Conservation (phyloP, 75 land plant species). For the Adiantum capillusveneris region DNA sequence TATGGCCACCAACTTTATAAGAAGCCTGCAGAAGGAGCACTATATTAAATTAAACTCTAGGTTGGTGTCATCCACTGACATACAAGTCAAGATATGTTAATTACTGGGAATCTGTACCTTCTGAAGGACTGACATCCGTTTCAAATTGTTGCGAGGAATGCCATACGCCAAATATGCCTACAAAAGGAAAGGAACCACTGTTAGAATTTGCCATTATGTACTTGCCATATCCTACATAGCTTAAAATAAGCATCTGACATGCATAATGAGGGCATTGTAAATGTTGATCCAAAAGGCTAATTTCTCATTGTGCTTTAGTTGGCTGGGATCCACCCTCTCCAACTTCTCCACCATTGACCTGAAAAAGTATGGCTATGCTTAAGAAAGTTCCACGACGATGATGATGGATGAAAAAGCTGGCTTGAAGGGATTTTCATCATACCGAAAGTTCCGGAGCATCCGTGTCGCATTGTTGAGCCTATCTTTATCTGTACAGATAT, state of each 20-base stretch:
- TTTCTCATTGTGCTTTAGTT: conserved; percentile 56
- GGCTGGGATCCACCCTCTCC: conserved; percentile 59
- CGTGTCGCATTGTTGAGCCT: conserved; percentile 48
- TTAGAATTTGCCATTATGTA: too few relatives aligned
- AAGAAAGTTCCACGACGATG: conserved; percentile 1
- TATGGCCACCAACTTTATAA: conserved; percentile 58
- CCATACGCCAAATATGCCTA: conserved; percentile 94
- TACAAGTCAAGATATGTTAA: too few relatives aligned
- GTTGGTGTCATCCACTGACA: too few relatives aligned
- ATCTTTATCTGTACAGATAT: conserved; percentile 57
- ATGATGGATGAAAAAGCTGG: not conserved
- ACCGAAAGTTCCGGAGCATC: conserved; percentile 60
- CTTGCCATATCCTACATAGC: not conserved
- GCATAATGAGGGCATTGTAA: conserved; percentile 87
- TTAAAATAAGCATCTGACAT: conserved; percentile 37
- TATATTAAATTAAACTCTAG: too few relatives aligned
- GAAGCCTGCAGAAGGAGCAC: conserved; percentile 62
- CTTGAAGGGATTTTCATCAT: not conserved
- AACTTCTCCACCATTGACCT: conserved; percentile 73
- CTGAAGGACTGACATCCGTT: conserved; percentile 72
- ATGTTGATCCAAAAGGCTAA: conserved; percentile 95
- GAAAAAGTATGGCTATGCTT: conserved; percentile 10
- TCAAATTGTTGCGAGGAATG: conserved; percentile 48
- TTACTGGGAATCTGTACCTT: conserved; percentile 41
- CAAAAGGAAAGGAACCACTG: not conserved